Evolutionary conservation across 106 monocot genomes (phyloP).

Genomic region (Platanthera zijinensis): DNA sequence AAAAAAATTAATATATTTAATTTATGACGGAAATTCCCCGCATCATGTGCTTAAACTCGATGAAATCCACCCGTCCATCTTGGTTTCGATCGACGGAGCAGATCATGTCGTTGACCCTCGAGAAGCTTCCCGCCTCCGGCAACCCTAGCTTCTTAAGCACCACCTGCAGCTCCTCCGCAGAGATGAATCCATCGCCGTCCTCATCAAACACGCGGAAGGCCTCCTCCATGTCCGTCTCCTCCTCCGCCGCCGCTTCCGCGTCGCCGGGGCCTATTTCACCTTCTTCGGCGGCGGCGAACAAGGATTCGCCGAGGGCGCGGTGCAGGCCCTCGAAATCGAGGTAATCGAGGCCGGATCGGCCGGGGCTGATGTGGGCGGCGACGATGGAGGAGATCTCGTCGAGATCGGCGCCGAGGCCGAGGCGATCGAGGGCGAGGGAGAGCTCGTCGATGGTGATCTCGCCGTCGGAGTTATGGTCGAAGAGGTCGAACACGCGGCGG

Average conservation of each 20-base stretch:
- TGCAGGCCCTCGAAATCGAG: slow-evolving; percentile 53
- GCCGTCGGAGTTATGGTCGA: slow-evolving; percentile 60
- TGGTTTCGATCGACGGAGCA: slow-evolving; percentile 23
- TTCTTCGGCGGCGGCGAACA: slow-evolving; percentile 11
- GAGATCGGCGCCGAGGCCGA: slow-evolving; percentile 39
- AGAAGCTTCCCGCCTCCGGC: slow-evolving; percentile 28
- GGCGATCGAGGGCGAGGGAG: slow-evolving; percentile 30
- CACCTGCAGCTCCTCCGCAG: slow-evolving; percentile 41
- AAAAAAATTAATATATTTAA: no score
- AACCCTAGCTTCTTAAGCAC: slow-evolving; percentile 50
- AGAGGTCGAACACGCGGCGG: slow-evolving; percentile 67
- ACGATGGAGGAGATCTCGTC: slow-evolving; percentile 27
- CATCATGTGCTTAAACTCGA: slow-evolving; percentile 54
- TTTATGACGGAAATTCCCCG: not conserved
- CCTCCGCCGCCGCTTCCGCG: not conserved
- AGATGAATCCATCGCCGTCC: slow-evolving; percentile 48
- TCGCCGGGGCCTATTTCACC: not conserved
- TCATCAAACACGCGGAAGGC: slow-evolving; percentile 57
- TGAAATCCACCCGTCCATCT: slow-evolving; percentile 35
- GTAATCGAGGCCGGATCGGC: slow-evolving; percentile 51
- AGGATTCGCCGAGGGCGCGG: slow-evolving; percentile 40
- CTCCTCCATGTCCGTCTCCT: slow-evolving; percentile 32
- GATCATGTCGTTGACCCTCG: slow-evolving; percentile 35
- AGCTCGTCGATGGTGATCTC: slow-evolving; percentile 47
- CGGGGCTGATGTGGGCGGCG: slow-evolving; percentile 30